Conservation (phyloP, 768 basidiomycete genomes). For the Grammothele lineata region DNA sequence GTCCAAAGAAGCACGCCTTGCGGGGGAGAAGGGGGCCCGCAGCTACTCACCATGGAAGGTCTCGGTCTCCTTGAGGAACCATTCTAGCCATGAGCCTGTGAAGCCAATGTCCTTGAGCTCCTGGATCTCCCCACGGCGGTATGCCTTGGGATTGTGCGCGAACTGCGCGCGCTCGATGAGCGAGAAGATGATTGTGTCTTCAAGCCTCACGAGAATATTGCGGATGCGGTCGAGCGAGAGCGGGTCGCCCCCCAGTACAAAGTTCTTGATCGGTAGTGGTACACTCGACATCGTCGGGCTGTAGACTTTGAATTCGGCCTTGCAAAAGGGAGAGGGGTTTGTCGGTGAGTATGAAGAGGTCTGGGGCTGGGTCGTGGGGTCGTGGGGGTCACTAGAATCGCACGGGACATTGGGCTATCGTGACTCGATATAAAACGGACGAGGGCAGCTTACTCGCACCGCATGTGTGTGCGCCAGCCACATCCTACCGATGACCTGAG, state of each 20-base stretch:
- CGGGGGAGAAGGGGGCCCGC: neutral
- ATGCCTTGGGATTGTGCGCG: conserved; percentile 88
- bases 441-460: no score
- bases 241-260: conserved; percentile 66
- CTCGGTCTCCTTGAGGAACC: conserved; percentile 96
- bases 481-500: no score
- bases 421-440: no score
- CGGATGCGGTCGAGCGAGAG: conserved; percentile 88
- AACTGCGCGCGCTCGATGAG: conserved; percentile 98
- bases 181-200: conserved; percentile 98
- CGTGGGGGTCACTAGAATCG: no score
- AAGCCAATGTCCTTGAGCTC: conserved; percentile 75
- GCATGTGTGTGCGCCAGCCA: no score
- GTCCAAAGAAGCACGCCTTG: neutral
- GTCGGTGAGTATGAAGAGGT: neutral
- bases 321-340: neutral
- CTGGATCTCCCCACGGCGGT: conserved; percentile 72
- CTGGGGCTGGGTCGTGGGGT: no score
- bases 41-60: conserved; percentile 79
- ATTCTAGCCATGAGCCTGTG: conserved; percentile 89
- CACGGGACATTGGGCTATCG: no score
- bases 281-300: conserved; percentile 23
- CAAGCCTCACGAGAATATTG: conserved; percentile 80
- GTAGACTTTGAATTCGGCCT: neutral
- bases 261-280: conserved; percentile 43